Conservation (phyloP, 345 rosid genomes). For the Acer negundo region DNA sequence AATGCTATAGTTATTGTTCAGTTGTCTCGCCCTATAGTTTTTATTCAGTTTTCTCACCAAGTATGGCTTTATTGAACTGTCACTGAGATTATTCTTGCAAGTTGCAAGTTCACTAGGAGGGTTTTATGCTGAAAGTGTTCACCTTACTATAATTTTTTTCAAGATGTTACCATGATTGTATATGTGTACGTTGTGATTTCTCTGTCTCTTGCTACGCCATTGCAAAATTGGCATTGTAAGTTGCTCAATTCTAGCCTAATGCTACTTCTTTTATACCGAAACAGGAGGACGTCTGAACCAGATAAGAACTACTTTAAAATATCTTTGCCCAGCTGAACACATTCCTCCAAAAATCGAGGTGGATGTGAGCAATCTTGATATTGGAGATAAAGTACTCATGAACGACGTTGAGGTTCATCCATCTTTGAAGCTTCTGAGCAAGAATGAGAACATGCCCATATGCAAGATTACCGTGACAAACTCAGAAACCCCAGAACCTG, state of each 20-base stretch:
- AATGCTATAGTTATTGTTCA: not conserved
- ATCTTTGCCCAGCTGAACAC: constrained; percentile 67
- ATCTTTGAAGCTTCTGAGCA: constrained; percentile 73
- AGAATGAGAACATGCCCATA: constrained; percentile 65
- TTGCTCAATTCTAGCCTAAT: not conserved
- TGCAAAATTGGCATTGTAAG: not conserved
- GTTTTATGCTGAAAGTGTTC: not conserved
- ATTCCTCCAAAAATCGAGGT: constrained; percentile 84
- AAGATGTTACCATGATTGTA: not conserved
- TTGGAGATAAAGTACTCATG: constrained; percentile 66
- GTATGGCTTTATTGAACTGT: not conserved
- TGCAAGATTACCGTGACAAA: constrained; percentile 69
- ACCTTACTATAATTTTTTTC: not conserved
- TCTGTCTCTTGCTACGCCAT: not conserved
- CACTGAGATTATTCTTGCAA: not conserved
- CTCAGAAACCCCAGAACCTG: constrained; percentile 39
- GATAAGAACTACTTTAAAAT: constrained; percentile 55
- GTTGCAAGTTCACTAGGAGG: not conserved
- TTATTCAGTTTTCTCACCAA: not conserved
- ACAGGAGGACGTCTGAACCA: constrained; percentile 68
- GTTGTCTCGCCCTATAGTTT: not conserved
- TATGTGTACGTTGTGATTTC: not conserved
- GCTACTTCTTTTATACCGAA: constrained; percentile 17
- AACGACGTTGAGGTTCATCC: constrained; percentile 65
- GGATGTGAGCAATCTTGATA: constrained; percentile 80